Evolutionary conservation across 225 moss, liverwort and hornwort species (phyloP), one percentile per base, ranked within the genome.

Genomic region (Physcomitrellopsis africana): DNA sequence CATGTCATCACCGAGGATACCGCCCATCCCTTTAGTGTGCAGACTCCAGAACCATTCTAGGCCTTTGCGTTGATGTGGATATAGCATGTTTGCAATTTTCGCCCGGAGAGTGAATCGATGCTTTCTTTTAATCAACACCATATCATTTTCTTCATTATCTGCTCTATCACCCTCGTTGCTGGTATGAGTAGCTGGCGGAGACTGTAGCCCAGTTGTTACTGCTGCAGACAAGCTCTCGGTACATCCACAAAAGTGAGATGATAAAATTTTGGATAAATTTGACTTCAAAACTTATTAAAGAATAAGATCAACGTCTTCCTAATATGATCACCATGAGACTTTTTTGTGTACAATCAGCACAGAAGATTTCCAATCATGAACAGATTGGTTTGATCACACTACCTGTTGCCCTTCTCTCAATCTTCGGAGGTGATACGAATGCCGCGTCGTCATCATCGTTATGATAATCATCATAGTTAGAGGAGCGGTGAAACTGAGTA

Each of bases 1-100:
- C 99, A 99, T 99, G 43, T 99, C 99, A 78, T 99, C 99, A 51
- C 95, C 99, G 3, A 99, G 92, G 46, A 99, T 93, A 58, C 99
- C 99, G 29, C 99, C 99, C 90, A 89, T 95, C 53, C 84, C 78
- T 80, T 89, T 95, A 7, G 77, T 63, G 74, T 95, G 99, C 52
- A 99, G 77, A 41, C 85, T 78, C 95, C 95, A 99, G 64, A 99
- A 85, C 99, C 99, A 99, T 52, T 82, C 66, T 9, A 99, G 83
- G 20, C 99, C 99, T 57, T 55, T 60, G 52, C 78, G 72, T 72
- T 99, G 99, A 85, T 99, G 99, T 5, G 84, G 78, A 76, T 99
- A 99, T 19, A 99, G 78, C 59, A 79, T 90, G 10, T 75, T 59
- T 2, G 92, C 92, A 49, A 83, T 82, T 37, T 81, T 90, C 14